A percentile compares a stretch with the other conserved stretches of the same genome.
Conservation (phyloP, 148 eudicot genomes). For the Simmondsia chinensis region DNA sequence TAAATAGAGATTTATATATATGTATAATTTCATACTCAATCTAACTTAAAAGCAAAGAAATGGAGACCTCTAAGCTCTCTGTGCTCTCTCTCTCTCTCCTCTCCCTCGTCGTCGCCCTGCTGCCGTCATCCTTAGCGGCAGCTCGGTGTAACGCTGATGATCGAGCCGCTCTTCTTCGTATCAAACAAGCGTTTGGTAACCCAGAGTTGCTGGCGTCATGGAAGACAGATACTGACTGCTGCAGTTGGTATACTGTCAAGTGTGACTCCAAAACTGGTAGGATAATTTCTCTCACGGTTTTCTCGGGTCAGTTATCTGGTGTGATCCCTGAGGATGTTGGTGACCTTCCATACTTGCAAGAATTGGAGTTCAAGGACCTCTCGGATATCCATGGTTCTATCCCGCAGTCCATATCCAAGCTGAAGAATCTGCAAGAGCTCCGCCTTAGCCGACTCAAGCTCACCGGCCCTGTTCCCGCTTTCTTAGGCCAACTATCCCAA, state of each 20-base stretch:
- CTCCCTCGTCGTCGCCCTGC: not conserved
- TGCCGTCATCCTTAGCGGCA: not conserved
- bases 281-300: not conserved
- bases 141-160: conserved; percentile 3
- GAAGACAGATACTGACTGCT: conserved; percentile 5
- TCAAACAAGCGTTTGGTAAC: conserved; percentile 1
- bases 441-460: conserved; percentile 14
- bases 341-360: conserved; percentile 13
- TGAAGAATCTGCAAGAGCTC: conserved; percentile 7
- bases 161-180: not conserved
- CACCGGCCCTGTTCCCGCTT: conserved; percentile 22
- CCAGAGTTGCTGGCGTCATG: not conserved
- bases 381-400: conserved; percentile 17
- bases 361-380: conserved; percentile 12
- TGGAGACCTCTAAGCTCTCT: too few relatives aligned
- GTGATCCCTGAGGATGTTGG: conserved; percentile 3
- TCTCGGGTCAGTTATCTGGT: not conserved
- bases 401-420: conserved; percentile 10
- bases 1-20: too few relatives aligned
- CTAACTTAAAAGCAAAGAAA: too few relatives aligned
- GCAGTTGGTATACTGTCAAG: conserved; percentile 1
- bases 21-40: too few relatives aligned
- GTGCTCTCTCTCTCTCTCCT: not conserved
- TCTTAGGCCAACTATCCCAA: conserved; percentile 6
- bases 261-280: not conserved